Base-by-base conservation (phyloP, 1,284 basidiomycete species). In the Ceratobasidium sp. region DNA sequence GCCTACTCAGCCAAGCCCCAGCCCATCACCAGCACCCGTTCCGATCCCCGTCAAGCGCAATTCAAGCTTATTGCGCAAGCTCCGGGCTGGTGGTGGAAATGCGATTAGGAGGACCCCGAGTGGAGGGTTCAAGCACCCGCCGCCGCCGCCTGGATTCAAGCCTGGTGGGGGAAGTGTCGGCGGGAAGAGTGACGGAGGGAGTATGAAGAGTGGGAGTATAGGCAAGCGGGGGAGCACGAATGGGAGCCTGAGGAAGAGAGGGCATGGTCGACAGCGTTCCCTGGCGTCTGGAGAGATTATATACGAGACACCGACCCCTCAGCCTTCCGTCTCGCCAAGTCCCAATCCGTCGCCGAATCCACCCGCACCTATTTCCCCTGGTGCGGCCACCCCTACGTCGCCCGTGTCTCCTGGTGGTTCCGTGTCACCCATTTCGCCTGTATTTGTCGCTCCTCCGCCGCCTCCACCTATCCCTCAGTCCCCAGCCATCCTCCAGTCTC, bases 221-320 rank as follows among this genome's bases (percentile, higher is more conserved):
- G 29, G 54, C 5, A 31, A 58, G 6, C 31, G 29, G 31, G 31
- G 13, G 8, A 37, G 31, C 31, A 31, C 8, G 1, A 58, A 58
- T 14, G 54, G 54, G 0, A 58, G 54, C 9, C 37, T 58, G 1
- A 16, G 29, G 22, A 49, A n/a, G 16, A 16, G 39, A 16, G 65
- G 48, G 22, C 31, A 68, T 41, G 51, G 29, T 1, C 27, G 65
- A 41, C 39, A 51, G 16, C 27, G 56, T 9, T 48, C 54, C 13
- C n/a, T 72, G 19, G 68, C 56, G 41, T 72, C 68, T 72, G 68
- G 68, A 48, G 68, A 72, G 37, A 49, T 72, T 37, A 72, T 72
- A 27, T 72, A 72, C 37, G 68, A 72, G 29, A 72, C 68, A 13
- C 68, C 68, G 3, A 16, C 41, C 9, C 68, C 68, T 24, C 59